A percentile compares a stretch with the other conserved stretches of the same genome.
Conservation (phyloP, 2,329 filamentous ascomycete species). For the Fusarium xyrophilum region DNA sequence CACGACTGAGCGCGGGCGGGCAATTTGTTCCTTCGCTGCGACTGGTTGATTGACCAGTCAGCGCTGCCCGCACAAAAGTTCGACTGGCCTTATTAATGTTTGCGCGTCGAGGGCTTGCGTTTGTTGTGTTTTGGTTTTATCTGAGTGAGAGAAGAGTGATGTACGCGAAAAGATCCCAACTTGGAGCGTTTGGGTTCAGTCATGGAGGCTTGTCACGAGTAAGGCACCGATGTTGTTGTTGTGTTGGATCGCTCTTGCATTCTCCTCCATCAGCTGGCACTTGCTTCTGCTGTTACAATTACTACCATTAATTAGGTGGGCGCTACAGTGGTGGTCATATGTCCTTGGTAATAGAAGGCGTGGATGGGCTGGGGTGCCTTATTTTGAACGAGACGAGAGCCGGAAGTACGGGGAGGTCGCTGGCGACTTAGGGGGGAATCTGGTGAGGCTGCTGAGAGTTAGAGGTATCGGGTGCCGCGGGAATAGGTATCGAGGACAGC, state of each 20-base stretch:
- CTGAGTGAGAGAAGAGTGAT: conserved; percentile 12
- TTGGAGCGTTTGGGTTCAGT: neutral
- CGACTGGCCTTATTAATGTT: conserved; percentile 4
- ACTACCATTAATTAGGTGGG: neutral
- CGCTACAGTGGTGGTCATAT: conserved; percentile 5
- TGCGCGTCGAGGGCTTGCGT: conserved; percentile 1
- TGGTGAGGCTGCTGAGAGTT: conserved; percentile 5
- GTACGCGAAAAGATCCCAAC: conserved; percentile 3
- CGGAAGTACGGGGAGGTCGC: neutral
- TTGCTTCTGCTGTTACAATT: neutral
- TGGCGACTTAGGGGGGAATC: neutral
- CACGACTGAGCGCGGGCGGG: conserved; percentile 23
- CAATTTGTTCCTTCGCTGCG: conserved; percentile 20
- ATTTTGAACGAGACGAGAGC: neutral
- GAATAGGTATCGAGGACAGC: neutral
- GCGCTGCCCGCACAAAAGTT: conserved; percentile 10
- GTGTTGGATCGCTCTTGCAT: conserved; percentile 5
- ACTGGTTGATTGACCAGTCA: conserved; percentile 32
- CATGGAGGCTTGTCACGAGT: neutral
- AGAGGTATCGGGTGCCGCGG: conserved; percentile 10
- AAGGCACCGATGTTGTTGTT: neutral
- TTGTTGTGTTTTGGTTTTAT: conserved; percentile 16
- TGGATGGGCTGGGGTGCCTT: neutral
- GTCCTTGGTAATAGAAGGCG: conserved; percentile 1
- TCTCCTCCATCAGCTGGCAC: neutral